Base-by-base conservation (phyloP, 768 basidiomycete genomes). In the Calocybe indica region DNA sequence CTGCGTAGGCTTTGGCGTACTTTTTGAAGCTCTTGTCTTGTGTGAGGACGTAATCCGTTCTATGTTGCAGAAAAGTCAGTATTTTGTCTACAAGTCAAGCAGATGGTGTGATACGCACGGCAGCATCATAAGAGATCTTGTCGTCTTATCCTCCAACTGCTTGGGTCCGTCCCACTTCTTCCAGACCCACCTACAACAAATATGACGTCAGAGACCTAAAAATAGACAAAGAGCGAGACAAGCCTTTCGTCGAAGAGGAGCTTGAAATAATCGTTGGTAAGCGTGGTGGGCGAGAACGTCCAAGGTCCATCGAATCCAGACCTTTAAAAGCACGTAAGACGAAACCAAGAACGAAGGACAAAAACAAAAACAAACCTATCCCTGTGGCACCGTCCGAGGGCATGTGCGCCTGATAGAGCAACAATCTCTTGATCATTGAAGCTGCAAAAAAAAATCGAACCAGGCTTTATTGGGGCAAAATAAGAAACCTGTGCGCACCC, bases 401-500 rank as follows among this genome's bases (percentile, higher is more conserved):
- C 93, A 61, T 99, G 95, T 34, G 91, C 93, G 52, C 95, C 95
- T 15, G 81, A 80, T 55, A 97, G 87, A 47, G 92, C 91, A 51
- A 96, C 94, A 43, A 98, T 98, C 70, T 97, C 95, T 67, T 90
- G 91, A 68, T 99, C 95, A 62, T 92, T 87, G 76, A 97, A 94
- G 45, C 74, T 75, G 35, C 28, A 43, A 43, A 43, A 47, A 47
- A 33, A 47, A 5, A 9, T n/a, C 12, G 5, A 14, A 14, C 10
- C 15, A 14, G 37, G 34, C 39, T 29, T 37, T 22, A 22, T 22
- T 22, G 4, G 22, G 22, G 22, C 22, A 4, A 22, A 22, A 22
- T 4, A 4, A 5, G 40, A 45, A 29, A 37, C 6, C 42, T 41
- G 28, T 36, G 37, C 63, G 38, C 58, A 74, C 72, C 88, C 92